Percentiles rank a stretch among this genome's conserved stretches.
Conservation (phyloP, 768 basidiomycete species). For the Tricholoma matsutake region DNA sequence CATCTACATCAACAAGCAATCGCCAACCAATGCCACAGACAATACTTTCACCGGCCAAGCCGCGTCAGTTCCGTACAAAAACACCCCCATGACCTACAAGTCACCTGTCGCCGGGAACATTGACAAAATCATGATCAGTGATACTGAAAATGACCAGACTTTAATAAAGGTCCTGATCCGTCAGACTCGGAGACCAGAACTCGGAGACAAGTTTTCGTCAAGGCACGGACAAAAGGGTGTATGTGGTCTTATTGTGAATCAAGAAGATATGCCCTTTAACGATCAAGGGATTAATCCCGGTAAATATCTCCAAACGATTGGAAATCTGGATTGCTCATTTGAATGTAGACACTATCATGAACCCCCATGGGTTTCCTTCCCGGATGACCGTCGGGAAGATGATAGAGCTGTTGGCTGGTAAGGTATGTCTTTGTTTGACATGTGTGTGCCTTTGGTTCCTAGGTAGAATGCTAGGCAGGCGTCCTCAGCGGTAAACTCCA, state of each 20-base stretch:
- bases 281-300: conserved; percentile 94
- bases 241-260: conserved; percentile 97
- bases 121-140: conserved; percentile 97
- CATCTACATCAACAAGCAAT: conserved; percentile 96
- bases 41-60: conserved; percentile 85
- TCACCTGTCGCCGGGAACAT: conserved; percentile 90
- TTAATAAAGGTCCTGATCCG: conserved; percentile 96
- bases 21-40: conserved; percentile 91
- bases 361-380: conserved; percentile 98
- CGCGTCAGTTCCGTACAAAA: conserved; percentile 84
- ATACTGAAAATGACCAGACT: conserved; percentile 94
- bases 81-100: conserved; percentile 91
- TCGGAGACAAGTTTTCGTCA: conserved; percentile 98
- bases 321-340: conserved; percentile 8
- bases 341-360: conserved; percentile 92
- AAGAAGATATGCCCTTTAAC: conserved; percentile 99
- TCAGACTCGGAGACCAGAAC: conserved; percentile 92
- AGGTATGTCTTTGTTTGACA: conserved; percentile 45
- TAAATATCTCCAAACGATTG: conserved; percentile 30
- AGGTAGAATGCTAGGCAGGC: conserved; percentile 60
- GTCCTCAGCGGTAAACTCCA: conserved; percentile 86
- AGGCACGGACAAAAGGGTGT: conserved; percentile 99
- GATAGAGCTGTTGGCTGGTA: conserved; percentile 96
- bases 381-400: conserved; percentile 99
- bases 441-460: neutral